These are phyloP conservation scores for Candida dubliniensis DNA, from an alignment of 1,139 yeast genomes.

Conservation along the genomic window DNA sequence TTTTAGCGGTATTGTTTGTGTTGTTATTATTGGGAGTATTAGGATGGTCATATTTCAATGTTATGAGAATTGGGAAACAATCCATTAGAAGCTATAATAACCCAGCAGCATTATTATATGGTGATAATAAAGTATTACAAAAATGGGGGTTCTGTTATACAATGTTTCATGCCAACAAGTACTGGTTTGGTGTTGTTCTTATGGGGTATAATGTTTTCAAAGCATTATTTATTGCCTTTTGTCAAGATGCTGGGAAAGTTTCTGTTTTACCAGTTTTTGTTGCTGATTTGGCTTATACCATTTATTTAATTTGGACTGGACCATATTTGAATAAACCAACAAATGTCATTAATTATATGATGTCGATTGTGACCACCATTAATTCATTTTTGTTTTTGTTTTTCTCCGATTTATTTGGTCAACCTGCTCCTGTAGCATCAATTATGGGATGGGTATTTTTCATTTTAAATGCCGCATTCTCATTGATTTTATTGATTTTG, in stretches of 20 bases:
- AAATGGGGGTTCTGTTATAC: constrained; percentile 79
- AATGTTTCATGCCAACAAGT: constrained; percentile 73
- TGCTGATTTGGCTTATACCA: constrained; percentile 62
- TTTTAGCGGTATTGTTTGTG: constrained; percentile 64
- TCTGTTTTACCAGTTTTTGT: constrained; percentile 67
- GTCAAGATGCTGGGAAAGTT: constrained; percentile 59
- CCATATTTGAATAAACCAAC: constrained; percentile 77
- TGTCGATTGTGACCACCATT: constrained; percentile 61
- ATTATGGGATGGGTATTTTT: constrained; percentile 83
- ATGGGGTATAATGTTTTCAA: constrained; percentile 56
- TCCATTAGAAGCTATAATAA: constrained; percentile 58
- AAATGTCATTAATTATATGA: constrained; percentile 62
- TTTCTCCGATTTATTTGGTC: constrained; percentile 71
- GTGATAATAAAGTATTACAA: constrained; percentile 61
- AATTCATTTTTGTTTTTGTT: constrained; percentile 74
- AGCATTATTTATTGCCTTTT: constrained; percentile 63
- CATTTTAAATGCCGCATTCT: constrained; percentile 73
- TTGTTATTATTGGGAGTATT: constrained; percentile 55
- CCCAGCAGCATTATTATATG: constrained; percentile 78
- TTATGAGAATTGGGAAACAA: constrained; percentile 52
- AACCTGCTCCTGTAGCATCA: constrained; percentile 64
- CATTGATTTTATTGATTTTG: constrained; percentile 60
- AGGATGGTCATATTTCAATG: constrained; percentile 61
- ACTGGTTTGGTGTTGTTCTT: constrained; percentile 72
- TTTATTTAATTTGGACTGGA: constrained; percentile 52